Conservation (phyloP, 441 rosid species). For the Populus hybrid region DNA sequence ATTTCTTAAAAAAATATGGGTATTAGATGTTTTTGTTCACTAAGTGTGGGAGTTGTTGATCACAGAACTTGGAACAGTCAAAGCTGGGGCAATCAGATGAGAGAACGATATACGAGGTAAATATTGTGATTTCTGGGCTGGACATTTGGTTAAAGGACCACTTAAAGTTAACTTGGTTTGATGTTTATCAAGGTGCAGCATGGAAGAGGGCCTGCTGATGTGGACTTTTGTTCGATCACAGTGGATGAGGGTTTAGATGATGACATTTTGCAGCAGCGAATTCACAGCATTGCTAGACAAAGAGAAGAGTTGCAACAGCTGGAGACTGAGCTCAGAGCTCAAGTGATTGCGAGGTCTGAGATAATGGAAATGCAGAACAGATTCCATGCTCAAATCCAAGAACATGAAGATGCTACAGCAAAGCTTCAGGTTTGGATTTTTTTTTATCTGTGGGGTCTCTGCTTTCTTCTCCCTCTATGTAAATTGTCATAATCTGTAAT, state of each 20-base stretch:
- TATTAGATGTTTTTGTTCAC: not conserved
- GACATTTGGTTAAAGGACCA: not conserved
- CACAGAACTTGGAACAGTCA: conserved; percentile 59
- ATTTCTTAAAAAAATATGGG: not conserved
- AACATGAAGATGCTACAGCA: conserved; percentile 60
- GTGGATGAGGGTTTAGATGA: conserved; percentile 55
- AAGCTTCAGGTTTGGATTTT: conserved; percentile 62
- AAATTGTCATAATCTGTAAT: not conserved
- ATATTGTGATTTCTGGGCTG: conserved; percentile 20
- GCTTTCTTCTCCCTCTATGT: not conserved
- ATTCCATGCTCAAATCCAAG: conserved; percentile 59
- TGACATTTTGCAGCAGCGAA: conserved; percentile 63
- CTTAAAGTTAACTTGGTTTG: conserved; percentile 26
- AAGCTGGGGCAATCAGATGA: conserved; percentile 70
- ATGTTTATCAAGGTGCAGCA: conserved; percentile 65
- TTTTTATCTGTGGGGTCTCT: not conserved
- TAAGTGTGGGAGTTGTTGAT: conserved; percentile 2
- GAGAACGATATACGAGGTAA: conserved; percentile 83
- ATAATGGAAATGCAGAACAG: conserved; percentile 56
- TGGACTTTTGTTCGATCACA: conserved; percentile 51
- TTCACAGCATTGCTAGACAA: conserved; percentile 54
- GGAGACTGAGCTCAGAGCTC: conserved; percentile 85
- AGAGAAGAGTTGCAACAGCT: conserved; percentile 74
- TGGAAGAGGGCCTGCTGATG: conserved; percentile 62
- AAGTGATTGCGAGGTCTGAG: conserved; percentile 59